Evolutionary conservation across 192 early-diverging fungal species (phyloP).

Genomic region (Podila clonocystis): DNA sequence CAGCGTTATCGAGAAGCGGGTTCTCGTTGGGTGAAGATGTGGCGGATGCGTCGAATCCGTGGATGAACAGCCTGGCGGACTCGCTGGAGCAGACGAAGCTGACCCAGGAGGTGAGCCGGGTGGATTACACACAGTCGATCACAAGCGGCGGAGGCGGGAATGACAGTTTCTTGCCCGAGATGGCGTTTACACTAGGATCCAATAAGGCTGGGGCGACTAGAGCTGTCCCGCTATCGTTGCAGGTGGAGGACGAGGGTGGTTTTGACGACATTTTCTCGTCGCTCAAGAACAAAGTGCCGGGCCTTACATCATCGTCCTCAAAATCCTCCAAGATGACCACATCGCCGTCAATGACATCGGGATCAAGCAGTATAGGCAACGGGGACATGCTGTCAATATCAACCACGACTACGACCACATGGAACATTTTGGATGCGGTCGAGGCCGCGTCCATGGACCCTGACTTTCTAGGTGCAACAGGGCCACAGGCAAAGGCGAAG

Average conservation of each 20-base stretch:
- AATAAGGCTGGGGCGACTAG: neutral
- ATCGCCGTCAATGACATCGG: neutral
- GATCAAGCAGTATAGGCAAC: neutral
- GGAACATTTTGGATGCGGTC: conserved; percentile 42
- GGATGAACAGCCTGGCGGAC: conserved; percentile 36
- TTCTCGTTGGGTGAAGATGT: conserved; percentile 49
- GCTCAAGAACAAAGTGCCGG: neutral
- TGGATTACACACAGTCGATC: conserved; percentile 37
- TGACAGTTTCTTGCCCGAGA: conserved; percentile 6
- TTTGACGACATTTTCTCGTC: conserved; percentile 37
- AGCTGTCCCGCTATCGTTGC: neutral
- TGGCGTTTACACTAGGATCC: conserved; percentile 4
- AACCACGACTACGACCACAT: neutral
- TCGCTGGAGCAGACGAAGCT: conserved; percentile 24
- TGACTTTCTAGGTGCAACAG: conserved; percentile 23
- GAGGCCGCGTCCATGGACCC: conserved; percentile 39
- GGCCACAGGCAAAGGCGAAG: conserved; percentile 8
- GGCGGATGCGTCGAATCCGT: conserved; percentile 35
- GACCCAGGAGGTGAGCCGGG: neutral
- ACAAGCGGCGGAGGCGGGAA: neutral
- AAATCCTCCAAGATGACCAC: neutral
- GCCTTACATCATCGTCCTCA: neutral
- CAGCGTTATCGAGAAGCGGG: conserved; percentile 16
- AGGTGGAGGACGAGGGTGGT: conserved; percentile 29
- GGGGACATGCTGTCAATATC: neutral